A percentile compares a stretch with the other conserved stretches of the same genome.
These are phyloP conservation scores for Triglochin maritima DNA, from an alignment of 106 monocot species.

Conservation along the genomic window DNA sequence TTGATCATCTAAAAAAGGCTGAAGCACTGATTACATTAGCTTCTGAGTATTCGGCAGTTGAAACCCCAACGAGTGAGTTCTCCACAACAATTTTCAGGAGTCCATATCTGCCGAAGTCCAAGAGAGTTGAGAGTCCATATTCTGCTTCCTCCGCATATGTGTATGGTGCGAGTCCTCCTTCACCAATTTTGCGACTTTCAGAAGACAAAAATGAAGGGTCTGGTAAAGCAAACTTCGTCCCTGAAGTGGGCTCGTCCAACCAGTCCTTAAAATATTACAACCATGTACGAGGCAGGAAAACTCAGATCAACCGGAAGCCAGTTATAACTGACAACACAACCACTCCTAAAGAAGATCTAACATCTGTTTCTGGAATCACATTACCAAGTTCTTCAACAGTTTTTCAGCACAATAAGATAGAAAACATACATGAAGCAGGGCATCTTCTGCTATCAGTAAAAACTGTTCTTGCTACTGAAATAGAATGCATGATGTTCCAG, in stretches of 20 bases:
- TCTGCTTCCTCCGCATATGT: constrained; percentile 28
- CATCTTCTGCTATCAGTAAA: constrained; percentile 41
- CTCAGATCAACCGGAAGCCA: constrained; percentile 17
- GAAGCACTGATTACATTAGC: constrained; percentile 85
- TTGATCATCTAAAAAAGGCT: constrained; percentile 56
- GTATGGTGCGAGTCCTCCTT: constrained; percentile 50
- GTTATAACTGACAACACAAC: constrained; percentile 15
- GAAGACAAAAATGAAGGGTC: constrained; percentile 44
- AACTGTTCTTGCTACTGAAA: constrained; percentile 66
- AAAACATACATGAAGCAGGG: constrained; percentile 35
- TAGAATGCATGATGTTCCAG: constrained; percentile 82
- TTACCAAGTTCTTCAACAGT: constrained; percentile 19
- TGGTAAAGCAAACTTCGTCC: constrained; percentile 16
- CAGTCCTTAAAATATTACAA: constrained; percentile 38
- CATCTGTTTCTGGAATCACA: constrained; percentile 28
- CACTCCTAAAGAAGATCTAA: constrained; percentile 26
- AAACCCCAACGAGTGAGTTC: constrained; percentile 36
- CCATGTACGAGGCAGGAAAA: constrained; percentile 33
- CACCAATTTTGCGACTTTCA: constrained; percentile 20
- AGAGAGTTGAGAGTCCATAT: constrained; percentile 43
- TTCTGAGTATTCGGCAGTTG: constrained; percentile 85
- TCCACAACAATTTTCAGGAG: constrained; percentile 46
- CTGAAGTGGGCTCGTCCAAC: constrained; percentile 14
- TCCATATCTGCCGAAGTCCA: constrained; percentile 70
- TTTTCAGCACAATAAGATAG: constrained; percentile 33